Base-by-base conservation (phyloP, 352 stramenopile species). In the Pythium graminicola region DNA sequence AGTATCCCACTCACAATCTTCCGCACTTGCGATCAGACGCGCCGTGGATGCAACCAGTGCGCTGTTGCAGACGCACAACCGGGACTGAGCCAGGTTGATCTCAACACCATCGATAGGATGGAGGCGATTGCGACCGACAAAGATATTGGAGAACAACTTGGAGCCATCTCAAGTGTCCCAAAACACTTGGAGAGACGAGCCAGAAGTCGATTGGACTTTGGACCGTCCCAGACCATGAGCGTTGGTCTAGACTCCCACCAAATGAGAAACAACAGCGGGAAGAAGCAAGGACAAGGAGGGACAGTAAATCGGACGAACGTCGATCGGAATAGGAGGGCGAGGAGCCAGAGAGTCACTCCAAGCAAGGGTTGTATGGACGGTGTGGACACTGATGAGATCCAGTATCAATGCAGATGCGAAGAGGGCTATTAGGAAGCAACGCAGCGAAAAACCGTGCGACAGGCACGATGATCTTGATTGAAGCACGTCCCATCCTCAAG, bases 31-130 rank as follows among this genome's bases (percentile, higher is more conserved):
- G 44, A 48, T 16, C 36, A 50, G 35, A 48, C 42, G 6, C 39
- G 48, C 19, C 51, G 59, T 19, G 44, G 57, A 29, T 48, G 55
- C 41, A 33, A 54, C 8, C 35, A 50, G 33, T 48, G 43, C 22
- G 20, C 26, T 2, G 28, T 59, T 19, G 36, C 35, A 6, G 46
- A 54, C 20, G 49, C 17, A 24, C 49, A 36, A 56, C 26, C 36
- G 38, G 39, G n/a, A n/a, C 49, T 47, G 8, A 48, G 7, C 17
- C 23, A 27, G 14, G 16, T 19, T 6, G 50, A 57, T 1, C n/a
- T 31, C 2, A 40, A 50, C 2, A 42, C 16, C 27, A 50, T 50
- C 27, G 24, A 11, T 14, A 23, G 24, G 19, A 47, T 56, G 38
- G 49, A 56, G 27, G 14, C 3, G 17, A 19, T 41, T 11, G n/a